Percentiles rank a stretch among this genome's conserved stretches.
Conservation (phyloP, 495 filamentous ascomycete genomes). For the Pyrenula massariospora region DNA sequence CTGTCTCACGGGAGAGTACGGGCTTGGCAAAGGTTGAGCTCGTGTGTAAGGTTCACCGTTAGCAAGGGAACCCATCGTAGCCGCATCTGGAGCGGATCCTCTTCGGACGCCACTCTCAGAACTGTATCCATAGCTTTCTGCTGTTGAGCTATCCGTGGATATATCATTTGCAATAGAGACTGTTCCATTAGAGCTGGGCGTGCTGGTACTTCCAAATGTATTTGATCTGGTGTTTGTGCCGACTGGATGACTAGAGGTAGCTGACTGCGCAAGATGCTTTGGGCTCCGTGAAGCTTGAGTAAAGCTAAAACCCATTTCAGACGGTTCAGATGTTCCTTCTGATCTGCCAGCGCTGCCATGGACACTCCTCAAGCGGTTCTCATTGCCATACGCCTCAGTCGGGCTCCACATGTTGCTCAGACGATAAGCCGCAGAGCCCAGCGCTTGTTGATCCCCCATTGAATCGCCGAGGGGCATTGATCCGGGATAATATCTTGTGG, state of each 20-base stretch:
- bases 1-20: constrained; percentile 9
- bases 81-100: constrained; percentile 5
- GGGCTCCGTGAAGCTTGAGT: constrained; percentile 14
- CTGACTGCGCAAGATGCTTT: background rate
- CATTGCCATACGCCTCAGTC: background rate
- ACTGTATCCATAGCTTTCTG: constrained; percentile 25
- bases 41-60: constrained; percentile 28
- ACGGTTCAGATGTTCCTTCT: background rate
- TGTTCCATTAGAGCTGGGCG: background rate
- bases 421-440: background rate
- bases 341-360: background rate
- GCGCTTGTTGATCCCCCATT: background rate
- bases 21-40: constrained; percentile 8
- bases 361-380: background rate
- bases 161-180: background rate
- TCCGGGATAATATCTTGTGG: background rate
- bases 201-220: background rate
- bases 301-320: constrained; percentile 19
- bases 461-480: background rate
- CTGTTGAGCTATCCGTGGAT: constrained; percentile 4
- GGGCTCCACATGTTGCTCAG: background rate
- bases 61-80: constrained; percentile 15
- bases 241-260: background rate
- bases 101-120: constrained; percentile 16
- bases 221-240: background rate